Evolutionary conservation across 169 alveolate species (phyloP).

Genomic region (Blepharisma undulans): DNA sequence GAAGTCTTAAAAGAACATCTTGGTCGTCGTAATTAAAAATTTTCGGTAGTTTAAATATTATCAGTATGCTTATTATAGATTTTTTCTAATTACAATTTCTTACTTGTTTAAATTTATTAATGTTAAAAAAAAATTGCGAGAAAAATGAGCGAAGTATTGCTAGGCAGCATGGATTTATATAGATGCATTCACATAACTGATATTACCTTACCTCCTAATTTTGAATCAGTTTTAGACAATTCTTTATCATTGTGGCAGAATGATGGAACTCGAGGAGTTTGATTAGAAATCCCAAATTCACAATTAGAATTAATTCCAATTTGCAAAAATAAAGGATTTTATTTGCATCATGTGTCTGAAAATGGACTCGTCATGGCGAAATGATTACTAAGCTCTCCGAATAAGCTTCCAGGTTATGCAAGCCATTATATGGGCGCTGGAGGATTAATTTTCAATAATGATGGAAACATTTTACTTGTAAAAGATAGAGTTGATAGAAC

Average conservation of each 20-base stretch:
- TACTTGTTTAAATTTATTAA: no score
- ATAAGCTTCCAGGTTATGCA: background rate
- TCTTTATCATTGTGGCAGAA: background rate
- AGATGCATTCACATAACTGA: background rate
- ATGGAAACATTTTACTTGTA: background rate
- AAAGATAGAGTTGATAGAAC: background rate
- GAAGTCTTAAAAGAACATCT: background rate
- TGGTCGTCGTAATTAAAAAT: background rate
- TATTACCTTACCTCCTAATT: background rate
- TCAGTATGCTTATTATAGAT: background rate
- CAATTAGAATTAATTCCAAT: background rate
- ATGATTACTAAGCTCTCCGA: background rate
- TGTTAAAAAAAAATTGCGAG: background rate
- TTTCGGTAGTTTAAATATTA: background rate
- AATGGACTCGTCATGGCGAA: background rate
- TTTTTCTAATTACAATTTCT: background rate
- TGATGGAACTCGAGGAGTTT: background rate
- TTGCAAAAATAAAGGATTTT: background rate
- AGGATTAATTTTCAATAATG: background rate
- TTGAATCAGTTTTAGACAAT: background rate
- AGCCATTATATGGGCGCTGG: slow-evolving; percentile 17
- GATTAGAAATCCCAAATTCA: background rate
- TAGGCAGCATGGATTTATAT: background rate
- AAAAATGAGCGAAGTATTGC: background rate
- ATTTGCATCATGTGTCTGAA: background rate